phyloP scores from a whole-genome alignment of 2,329 filamentous ascomycete genomes.

The Venturiaceae sp. region DNA sequence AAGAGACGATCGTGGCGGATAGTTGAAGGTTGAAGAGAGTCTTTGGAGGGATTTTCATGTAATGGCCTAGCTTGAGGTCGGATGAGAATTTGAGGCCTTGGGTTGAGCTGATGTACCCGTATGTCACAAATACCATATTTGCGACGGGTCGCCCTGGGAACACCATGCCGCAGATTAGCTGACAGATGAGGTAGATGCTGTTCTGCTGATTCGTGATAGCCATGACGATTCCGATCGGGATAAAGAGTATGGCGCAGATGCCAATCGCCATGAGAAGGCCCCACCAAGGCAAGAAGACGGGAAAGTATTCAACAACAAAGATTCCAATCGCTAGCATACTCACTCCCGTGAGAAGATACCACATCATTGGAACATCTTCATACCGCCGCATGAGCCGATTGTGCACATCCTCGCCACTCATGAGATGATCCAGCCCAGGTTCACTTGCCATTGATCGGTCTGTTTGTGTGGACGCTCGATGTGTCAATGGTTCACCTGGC shows the following conservation, averaged over 20 bases:
- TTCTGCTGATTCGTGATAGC: conserved; percentile 85
- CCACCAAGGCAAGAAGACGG: conserved; percentile 78
- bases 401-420: conserved; percentile 71
- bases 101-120: conserved; percentile 79
- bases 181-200: conserved; percentile 78
- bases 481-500: neutral
- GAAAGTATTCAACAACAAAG: conserved; percentile 78
- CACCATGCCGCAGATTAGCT: conserved; percentile 70
- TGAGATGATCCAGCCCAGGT: conserved; percentile 39
- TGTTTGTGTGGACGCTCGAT: neutral
- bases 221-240: conserved; percentile 88
- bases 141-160: conserved; percentile 81
- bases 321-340: conserved; percentile 71
- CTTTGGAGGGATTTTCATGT: conserved; percentile 80
- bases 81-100: conserved; percentile 85
- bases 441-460: conserved; percentile 21
- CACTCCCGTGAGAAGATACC: conserved; percentile 69
- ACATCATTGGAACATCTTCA: conserved; percentile 68
- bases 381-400: conserved; percentile 77
- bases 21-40: conserved; percentile 72
- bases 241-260: conserved; percentile 74
- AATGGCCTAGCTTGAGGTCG: conserved; percentile 78
- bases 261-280: conserved; percentile 68
- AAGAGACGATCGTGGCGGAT: conserved; percentile 64
- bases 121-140: conserved; percentile 90